A percentile compares a stretch with the other conserved stretches of the same genome.
These are phyloP conservation scores for Aegle marmelos DNA, from an alignment of 345 rosid species.

Conservation along the genomic window DNA sequence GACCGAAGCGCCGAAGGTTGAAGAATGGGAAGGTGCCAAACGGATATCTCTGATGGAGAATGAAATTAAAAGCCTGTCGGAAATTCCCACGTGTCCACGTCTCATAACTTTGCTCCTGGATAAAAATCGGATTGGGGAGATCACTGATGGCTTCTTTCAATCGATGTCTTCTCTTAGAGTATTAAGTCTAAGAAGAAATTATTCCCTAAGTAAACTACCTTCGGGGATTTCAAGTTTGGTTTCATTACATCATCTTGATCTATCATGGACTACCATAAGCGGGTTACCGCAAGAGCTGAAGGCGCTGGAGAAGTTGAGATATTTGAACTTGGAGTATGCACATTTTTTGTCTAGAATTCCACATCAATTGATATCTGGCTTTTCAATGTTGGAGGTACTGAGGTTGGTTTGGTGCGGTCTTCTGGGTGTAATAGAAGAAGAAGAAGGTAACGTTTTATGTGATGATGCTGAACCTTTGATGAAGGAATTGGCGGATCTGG, in stretches of 20 bases:
- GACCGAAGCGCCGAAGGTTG: slow-evolving; percentile 7
- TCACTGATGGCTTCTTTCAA: too few relatives aligned
- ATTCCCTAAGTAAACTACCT: too few relatives aligned
- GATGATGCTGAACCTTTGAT: not conserved
- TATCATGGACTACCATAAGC: rapidly evolving
- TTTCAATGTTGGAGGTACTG: not conserved
- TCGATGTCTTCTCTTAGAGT: too few relatives aligned
- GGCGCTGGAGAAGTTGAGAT: too few relatives aligned
- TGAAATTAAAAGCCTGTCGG: slow-evolving; percentile 11
- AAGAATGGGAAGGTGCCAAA: slow-evolving; percentile 1
- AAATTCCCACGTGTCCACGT: slow-evolving; percentile 8
- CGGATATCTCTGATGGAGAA: slow-evolving; percentile 23
- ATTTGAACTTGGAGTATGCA: too few relatives aligned
- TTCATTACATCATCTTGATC: too few relatives aligned
- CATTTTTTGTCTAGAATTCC: too few relatives aligned
- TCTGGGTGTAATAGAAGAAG: not conserved
- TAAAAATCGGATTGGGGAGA: too few relatives aligned
- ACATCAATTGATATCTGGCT: not conserved
- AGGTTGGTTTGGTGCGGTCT: too few relatives aligned
- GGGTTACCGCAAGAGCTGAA: too few relatives aligned
- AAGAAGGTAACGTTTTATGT: not conserved
- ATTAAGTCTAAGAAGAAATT: too few relatives aligned
- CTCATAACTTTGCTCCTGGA: slow-evolving; percentile 27
- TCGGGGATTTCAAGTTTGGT: too few relatives aligned
- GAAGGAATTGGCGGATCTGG: not conserved